A percentile compares a stretch with the other conserved stretches of the same genome.
phyloP scores from a whole-genome alignment of 495 filamentous ascomycete genomes.

The Penicillium psychrofluorescens region DNA sequence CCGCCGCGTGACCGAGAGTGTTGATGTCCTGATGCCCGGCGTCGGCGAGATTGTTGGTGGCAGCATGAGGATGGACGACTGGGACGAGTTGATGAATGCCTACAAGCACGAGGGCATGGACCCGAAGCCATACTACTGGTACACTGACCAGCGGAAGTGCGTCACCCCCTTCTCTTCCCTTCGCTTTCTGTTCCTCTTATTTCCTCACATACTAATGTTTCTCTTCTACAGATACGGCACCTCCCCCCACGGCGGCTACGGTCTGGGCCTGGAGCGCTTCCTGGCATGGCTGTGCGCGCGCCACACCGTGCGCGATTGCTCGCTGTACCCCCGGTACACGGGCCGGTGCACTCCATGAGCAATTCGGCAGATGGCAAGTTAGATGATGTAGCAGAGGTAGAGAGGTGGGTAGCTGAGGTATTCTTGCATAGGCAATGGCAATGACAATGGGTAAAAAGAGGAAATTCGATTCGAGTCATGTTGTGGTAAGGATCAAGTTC shows the following conservation, averaged over 20 bases:
- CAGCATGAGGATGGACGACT: slow-evolving; percentile 90
- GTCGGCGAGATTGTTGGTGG: slow-evolving; percentile 97
- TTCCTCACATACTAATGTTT: slow-evolving; percentile 2
- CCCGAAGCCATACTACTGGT: slow-evolving; percentile 92
- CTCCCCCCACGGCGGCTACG: slow-evolving; percentile 91
- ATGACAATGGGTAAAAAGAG: too few species aligned
- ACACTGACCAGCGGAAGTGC: slow-evolving; percentile 95
- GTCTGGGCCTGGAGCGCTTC: slow-evolving; percentile 91
- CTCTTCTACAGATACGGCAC: slow-evolving; percentile 67
- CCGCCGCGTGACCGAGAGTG: slow-evolving; percentile 86
- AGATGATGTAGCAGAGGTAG: slow-evolving; percentile 4
- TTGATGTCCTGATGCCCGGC: slow-evolving; percentile 92
- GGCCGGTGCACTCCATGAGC: slow-evolving; percentile 82
- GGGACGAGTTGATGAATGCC: slow-evolving; percentile 84
- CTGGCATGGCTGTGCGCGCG: slow-evolving; percentile 92
- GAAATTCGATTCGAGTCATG: too few species aligned
- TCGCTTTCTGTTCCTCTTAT: background rate
- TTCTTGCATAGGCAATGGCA: background rate
- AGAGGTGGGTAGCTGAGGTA: background rate
- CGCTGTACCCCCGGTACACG: slow-evolving; percentile 89
- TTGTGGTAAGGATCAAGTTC: too few species aligned
- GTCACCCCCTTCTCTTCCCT: slow-evolving; percentile 26
- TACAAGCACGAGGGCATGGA: slow-evolving; percentile 84
- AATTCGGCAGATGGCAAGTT: slow-evolving; percentile 2
- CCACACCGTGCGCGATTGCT: slow-evolving; percentile 83